Conservation (phyloP, 2,329 filamentous ascomycete genomes). For the Orbilia blumenaviensis region DNA sequence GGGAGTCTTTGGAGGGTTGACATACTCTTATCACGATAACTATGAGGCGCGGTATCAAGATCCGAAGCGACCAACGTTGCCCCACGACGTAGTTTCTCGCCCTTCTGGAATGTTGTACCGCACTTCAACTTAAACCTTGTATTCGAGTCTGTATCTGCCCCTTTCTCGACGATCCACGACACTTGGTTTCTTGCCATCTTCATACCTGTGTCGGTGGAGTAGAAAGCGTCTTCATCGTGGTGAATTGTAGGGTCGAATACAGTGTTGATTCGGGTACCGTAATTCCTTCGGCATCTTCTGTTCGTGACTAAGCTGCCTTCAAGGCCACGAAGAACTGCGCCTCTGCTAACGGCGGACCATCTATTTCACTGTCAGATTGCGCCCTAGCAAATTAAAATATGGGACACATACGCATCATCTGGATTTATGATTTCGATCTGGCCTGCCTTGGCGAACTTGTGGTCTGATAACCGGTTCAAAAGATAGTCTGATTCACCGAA, state of each 20-base stretch:
- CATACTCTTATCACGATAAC: slow-evolving; percentile 50
- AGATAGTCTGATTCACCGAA: slow-evolving; percentile 53
- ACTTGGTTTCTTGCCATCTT: slow-evolving; percentile 53
- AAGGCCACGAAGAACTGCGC: slow-evolving; percentile 38
- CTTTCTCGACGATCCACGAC: slow-evolving; percentile 52
- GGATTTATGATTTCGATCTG: slow-evolving; percentile 52
- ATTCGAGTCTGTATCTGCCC: slow-evolving; percentile 45
- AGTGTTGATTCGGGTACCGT: slow-evolving; percentile 50
- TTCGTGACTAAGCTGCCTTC: slow-evolving; percentile 48
- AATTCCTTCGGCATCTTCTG: slow-evolving; percentile 49
- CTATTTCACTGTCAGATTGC: slow-evolving; percentile 16
- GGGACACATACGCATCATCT: slow-evolving; percentile 43
- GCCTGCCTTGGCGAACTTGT: slow-evolving; percentile 23
- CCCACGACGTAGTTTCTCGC: slow-evolving; percentile 47
- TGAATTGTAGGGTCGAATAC: slow-evolving; percentile 47
- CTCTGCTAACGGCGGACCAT: slow-evolving; percentile 52
- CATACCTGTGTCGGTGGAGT: slow-evolving; percentile 49
- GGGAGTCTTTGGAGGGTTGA: not conserved
- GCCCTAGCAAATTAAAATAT: not conserved
- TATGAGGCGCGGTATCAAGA: slow-evolving; percentile 40
- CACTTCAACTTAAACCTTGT: slow-evolving; percentile 50
- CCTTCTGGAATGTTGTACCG: slow-evolving; percentile 52
- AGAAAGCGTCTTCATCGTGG: slow-evolving; percentile 51
- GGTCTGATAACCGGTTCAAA: slow-evolving; percentile 6
- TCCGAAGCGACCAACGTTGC: slow-evolving; percentile 49